Evolutionary conservation across 1,139 yeast genomes (phyloP), one percentile per base, ranked within the genome.

Genomic region (Suhomyces choctaworum): DNA sequence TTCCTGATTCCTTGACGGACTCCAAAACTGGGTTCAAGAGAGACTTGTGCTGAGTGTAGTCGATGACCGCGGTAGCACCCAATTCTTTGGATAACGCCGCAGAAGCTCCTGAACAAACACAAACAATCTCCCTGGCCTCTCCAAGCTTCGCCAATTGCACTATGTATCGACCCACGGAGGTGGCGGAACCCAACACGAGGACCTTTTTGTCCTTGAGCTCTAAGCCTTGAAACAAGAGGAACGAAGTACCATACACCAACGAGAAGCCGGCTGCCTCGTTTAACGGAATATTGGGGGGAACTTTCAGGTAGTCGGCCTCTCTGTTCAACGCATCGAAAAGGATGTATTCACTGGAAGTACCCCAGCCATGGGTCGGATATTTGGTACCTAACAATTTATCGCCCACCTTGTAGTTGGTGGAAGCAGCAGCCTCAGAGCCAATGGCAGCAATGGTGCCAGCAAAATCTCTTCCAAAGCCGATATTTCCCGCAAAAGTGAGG

Each of bases 381-480:
- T 60, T 64, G 16, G 73, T 51, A 7, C 95, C 95, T 50, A 75
- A 75, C 1, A 84, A 82, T 25, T 70, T 68, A 48, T 84, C 92
- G 22, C 90, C 92, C 4, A 61, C 73, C 19, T 63, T 58, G 56
- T 74, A 72, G 9, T 59, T 52, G 3, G 51, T 47, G 15, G 50
- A 50, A 4, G 44, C 43, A 3, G 51, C 50, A 8, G 73, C 58
- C 5, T 57, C 53, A 1, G 58, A 55, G 7, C 95, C 94, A 31
- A 81, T 77, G 23, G 77, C 70, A 2, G 71, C 72, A 22, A 86
- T 67, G 1, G 64, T 63, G 23, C 96, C 96, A 9, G 83, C 59
- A 49, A 74, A 85, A 50, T 86, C 96, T 40, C 77, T 65, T 4
- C 92, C 90, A 20, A 81, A 51, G 7, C 87, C 88, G 36, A 76